These are phyloP conservation scores for Russula ochroleuca DNA, from an alignment of 768 basidiomycete genomes.

Conservation along the genomic window DNA sequence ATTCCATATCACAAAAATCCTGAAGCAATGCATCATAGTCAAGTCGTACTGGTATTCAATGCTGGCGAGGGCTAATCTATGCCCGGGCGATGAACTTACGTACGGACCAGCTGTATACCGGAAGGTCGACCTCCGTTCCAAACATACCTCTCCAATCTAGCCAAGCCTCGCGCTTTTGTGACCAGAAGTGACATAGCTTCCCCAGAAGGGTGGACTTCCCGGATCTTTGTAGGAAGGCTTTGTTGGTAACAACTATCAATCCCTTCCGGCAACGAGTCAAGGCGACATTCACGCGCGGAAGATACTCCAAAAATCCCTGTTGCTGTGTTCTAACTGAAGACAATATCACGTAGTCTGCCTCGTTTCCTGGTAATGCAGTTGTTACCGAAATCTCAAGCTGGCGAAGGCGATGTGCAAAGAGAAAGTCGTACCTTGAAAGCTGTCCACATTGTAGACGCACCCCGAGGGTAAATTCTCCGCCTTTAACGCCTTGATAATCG, in stretches of 20 bases:
- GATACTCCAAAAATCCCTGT: constrained; percentile 46
- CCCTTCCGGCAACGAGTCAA: constrained; percentile 44
- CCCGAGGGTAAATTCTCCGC: constrained; percentile 35
- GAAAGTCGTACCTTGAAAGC: constrained; percentile 2
- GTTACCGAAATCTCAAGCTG: neutral
- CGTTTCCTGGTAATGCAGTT: constrained; percentile 40
- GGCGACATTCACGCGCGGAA: constrained; percentile 44
- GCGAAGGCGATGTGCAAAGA: neutral
- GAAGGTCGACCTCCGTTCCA: neutral
- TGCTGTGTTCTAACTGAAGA: constrained; percentile 45
- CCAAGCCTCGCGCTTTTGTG: constrained; percentile 31
- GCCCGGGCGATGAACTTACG: too few relatives aligned
- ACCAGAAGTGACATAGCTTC: constrained; percentile 33
- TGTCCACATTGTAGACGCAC: constrained; percentile 9
- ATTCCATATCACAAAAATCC: too few relatives aligned
- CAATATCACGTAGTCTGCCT: constrained; percentile 46
- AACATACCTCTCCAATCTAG: constrained; percentile 27
- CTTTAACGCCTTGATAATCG: constrained; percentile 36
- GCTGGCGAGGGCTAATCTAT: too few relatives aligned
- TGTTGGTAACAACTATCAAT: constrained; percentile 47
- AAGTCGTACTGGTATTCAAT: too few relatives aligned
- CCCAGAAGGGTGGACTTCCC: constrained; percentile 44
- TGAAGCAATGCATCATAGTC: too few relatives aligned
- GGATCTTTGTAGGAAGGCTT: constrained; percentile 36
- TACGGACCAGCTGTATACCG: neutral